Conservation (phyloP, 2,329 filamentous ascomycete genomes). For the Penicillium sclerotigenum region DNA sequence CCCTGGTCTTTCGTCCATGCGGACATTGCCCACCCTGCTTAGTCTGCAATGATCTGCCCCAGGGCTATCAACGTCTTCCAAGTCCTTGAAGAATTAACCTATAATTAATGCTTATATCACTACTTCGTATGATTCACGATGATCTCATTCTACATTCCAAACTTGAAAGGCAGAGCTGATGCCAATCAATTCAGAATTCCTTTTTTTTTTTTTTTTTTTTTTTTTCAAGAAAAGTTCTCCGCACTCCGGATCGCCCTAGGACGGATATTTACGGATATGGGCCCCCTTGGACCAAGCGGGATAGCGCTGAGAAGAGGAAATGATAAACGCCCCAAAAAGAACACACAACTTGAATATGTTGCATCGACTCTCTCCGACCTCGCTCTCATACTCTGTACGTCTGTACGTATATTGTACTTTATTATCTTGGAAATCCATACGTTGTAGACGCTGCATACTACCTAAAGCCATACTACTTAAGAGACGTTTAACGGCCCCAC, state of each 20-base stretch:
- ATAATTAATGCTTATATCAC: not conserved
- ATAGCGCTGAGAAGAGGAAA: constrained; percentile 5
- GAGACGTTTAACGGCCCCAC: constrained; percentile 28
- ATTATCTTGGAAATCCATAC: not conserved
- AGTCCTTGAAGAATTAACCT: not conserved
- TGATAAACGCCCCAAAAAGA: not conserved
- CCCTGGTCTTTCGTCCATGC: constrained; percentile 18
- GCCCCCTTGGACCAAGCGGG: not conserved
- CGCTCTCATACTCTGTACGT: not conserved
- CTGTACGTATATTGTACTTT: not conserved
- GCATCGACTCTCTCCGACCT: not conserved
- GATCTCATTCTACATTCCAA: too few species aligned
- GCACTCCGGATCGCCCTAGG: constrained; percentile 11
- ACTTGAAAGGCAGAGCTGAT: not conserved
- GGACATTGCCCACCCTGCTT: constrained; percentile 18
- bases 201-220: too few species aligned
- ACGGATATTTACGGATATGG: too few species aligned
- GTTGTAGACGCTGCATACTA: not conserved
- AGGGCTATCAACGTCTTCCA: constrained; percentile 18
- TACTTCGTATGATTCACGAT: not conserved
- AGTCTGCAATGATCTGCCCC: constrained; percentile 18
- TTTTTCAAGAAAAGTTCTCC: too few species aligned
- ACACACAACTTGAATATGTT: not conserved
- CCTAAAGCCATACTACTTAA: too few species aligned
- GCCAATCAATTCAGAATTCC: not conserved